Base-by-base conservation (phyloP, 257 asterid genomes). In the Leptodermis oblonga region DNA sequence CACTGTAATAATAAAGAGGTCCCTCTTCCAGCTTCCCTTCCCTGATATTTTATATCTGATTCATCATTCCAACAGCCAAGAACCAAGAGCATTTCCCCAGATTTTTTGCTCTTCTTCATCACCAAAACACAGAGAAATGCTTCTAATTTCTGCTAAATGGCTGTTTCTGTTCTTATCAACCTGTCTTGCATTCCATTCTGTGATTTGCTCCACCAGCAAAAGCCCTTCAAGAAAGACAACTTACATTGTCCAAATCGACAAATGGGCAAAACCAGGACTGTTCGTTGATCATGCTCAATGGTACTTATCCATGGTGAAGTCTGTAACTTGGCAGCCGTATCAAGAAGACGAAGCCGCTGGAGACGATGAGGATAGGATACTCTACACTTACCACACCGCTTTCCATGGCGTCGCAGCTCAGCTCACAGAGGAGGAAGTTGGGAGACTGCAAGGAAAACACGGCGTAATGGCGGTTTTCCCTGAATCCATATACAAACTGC, bases 381-480 rank as follows among this genome's bases (percentile, higher is more conserved):
- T 93, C 28, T 93, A 90, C 88, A 82, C 48, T 31, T 93, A 90
- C 80, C 79, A 80, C 46, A 82, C 96, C 7, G 92, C 96, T 17
- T 86, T 93, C 37, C 96, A 93, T 53, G 99, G 99, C 41, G 76
- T 90, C 36, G 97, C 99, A 3, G 99, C 90, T 39, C 86, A 65
- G 45, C 85, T 93, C 7, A 82, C 70, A 10, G 79, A 72, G 23
- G 82, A 83, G 31, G 99, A 93, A 76, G 79, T 73, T 10, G 76
- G 73, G n/a, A 75, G 13, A 4, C 67, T 93, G 4, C 75, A 72
- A 7, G 53, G 22, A 25, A 76, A 73, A 41, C 23, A 69, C 15
- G 97, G 88, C 9, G 96, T 93, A 0, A 12, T 77, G 26, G 86
- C 96, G 0, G 81, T 91, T 8, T 83, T 83, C 59, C 96, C 92